Base-by-base conservation (phyloP, 2,329 filamentous ascomycete genomes). In the Claviceps fusiformis region DNA sequence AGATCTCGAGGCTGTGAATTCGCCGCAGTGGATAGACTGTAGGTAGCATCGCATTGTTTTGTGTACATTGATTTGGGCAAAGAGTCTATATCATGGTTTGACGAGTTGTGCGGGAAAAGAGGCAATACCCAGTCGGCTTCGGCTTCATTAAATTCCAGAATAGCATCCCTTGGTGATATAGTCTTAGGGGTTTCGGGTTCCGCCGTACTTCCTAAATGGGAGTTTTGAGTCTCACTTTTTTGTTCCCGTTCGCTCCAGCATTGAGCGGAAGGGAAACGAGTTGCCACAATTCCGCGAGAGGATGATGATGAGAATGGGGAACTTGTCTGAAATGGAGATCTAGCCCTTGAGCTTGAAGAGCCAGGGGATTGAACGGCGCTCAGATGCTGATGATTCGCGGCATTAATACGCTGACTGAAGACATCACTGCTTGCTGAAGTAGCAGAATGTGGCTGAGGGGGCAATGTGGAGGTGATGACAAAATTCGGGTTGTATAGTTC, bases 121-220 rank as follows among this genome's bases (percentile, higher is more conserved):
- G 88, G 83, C 62, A 86, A 82, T 57, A 82, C 82, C 5, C 79
- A 72, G 50, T 86, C 85, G 19, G 85, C 83, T 3, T 91, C 87
- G 0, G 75, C 70, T 44, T 93, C 89, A 58, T 85, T 81, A 66
- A 91, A 95, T 57, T 96, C 91, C 52, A 96, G 72, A 57, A 95
- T 72, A 1, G 91, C 88, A 64, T 97, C 92, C 71, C 95, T 95
- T 29, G 92, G 93, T 1, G 92, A 97, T 50, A 98, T 95, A 0
- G 92, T 95, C 69, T 89, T 88, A n/a, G 85, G 77, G 0, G 77
- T 78, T 6, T 75, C 68, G 1, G 75, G 72, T 49, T 77, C 69
- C 33, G 71, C 60, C 62, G 59, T 71, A 64, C 55, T 67, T 59
- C 53, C 60, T 58, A 75, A 63, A 41, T 75, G 72, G 24, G 50